phyloP scores from a whole-genome alignment of 1,139 yeast genomes.

The Candida sojae region DNA sequence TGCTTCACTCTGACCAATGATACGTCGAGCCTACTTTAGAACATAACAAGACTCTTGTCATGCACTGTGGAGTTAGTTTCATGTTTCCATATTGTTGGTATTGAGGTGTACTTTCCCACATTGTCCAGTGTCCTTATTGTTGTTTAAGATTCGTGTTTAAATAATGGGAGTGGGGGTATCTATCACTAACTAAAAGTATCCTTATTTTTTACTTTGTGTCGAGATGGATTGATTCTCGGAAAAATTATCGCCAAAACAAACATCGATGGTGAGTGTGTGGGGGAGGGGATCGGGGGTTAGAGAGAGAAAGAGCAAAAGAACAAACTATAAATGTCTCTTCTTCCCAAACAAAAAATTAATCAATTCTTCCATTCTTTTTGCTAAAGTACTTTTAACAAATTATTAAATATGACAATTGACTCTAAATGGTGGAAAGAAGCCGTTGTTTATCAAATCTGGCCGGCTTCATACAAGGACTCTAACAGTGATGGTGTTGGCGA shows the following conservation, averaged over 20 bases:
- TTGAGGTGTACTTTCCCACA: no score
- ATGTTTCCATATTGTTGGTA: no score
- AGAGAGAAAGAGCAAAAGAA: not conserved
- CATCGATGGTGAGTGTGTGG: not conserved
- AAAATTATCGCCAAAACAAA: not conserved
- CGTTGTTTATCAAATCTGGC: conserved; percentile 57
- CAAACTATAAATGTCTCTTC: not conserved
- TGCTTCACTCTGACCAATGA: no score
- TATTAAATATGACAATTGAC: conserved; percentile 3
- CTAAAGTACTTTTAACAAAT: no score
- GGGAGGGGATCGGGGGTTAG: not conserved
- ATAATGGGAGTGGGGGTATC: not conserved
- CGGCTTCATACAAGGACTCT: conserved; percentile 58
- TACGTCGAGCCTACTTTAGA: no score
- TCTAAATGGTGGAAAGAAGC: conserved; percentile 58
- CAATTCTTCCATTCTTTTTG: not conserved
- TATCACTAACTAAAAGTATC: no score
- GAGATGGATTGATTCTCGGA: not conserved
- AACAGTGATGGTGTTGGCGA: conserved; percentile 62
- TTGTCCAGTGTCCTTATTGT: no score
- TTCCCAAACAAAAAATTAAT: not conserved
- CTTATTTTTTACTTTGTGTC: not conserved
- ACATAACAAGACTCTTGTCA: no score
- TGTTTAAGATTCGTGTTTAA: not conserved
- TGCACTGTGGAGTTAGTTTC: no score